These are phyloP conservation scores for Hortaea sp. DNA, from an alignment of 2,329 filamentous ascomycete genomes.

Conservation along the genomic window DNA sequence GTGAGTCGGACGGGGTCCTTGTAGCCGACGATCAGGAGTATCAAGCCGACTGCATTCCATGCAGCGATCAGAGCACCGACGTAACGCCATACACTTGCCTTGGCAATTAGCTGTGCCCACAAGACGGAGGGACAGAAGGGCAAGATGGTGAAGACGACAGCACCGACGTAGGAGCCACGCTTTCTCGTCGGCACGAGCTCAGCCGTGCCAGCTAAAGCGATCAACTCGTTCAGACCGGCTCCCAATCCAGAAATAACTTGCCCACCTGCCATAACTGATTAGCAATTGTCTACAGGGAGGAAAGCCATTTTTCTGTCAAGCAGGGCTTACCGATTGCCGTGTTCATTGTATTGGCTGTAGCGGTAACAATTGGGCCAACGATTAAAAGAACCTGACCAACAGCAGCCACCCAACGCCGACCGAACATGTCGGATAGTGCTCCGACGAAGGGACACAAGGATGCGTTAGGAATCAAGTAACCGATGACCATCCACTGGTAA, in stretches of 20 bases:
- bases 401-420: conserved; percentile 50
- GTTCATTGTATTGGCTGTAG: conserved; percentile 50
- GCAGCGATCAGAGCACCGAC: conserved; percentile 43
- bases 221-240: conserved; percentile 59
- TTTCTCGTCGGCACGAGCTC: conserved; percentile 58
- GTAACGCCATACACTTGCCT: conserved; percentile 44
- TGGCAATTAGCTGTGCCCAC: conserved; percentile 49
- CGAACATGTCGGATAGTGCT: conserved; percentile 53
- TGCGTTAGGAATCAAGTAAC: conserved; percentile 46
- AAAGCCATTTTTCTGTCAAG: background rate
- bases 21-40: conserved; percentile 44
- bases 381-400: conserved; percentile 45
- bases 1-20: conserved; percentile 40
- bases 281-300: conserved; percentile 26
- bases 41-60: conserved; percentile 43
- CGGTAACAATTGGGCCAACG: conserved; percentile 50
- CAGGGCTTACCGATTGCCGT: conserved; percentile 45
- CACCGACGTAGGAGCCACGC: conserved; percentile 52
- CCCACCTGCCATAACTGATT: conserved; percentile 10
- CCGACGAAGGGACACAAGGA: conserved; percentile 56
- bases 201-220: conserved; percentile 56
- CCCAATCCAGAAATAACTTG: conserved; percentile 51
- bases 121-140: conserved; percentile 54
- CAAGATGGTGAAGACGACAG: conserved; percentile 51
- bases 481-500: conserved; percentile 39